Conservation (phyloP, 352 stramenopile species). For the Lagenidium giganteum region DNA sequence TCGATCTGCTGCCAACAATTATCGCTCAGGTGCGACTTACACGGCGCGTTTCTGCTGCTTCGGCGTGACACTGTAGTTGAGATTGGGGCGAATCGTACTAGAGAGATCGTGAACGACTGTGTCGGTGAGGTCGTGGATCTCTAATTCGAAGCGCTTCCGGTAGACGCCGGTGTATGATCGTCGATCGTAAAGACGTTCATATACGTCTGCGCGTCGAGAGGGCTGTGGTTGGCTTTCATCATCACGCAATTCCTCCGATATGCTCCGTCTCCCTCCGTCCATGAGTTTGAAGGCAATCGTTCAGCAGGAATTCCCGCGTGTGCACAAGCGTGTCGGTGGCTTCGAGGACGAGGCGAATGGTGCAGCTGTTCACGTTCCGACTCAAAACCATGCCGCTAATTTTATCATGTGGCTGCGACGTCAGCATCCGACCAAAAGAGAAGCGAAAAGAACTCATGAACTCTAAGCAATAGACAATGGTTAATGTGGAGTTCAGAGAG, state of each 20-base stretch:
- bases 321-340: no score
- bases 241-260: background rate
- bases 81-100: conserved; percentile 9
- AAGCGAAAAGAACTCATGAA: no score
- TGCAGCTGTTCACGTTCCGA: no score
- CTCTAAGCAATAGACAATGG: no score
- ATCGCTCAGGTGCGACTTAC: conserved; percentile 8
- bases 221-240: background rate
- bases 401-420: no score
- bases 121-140: conserved; percentile 18
- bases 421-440: no score
- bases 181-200: conserved; percentile 14
- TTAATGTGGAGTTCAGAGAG: no score
- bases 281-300: background rate
- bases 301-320: no score
- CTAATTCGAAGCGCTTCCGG: conserved; percentile 18
- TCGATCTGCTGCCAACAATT: background rate
- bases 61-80: conserved; percentile 16
- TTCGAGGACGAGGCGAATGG: no score
- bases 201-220: conserved; percentile 8
- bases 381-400: no score
- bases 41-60: no score
- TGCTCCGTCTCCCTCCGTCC: background rate
- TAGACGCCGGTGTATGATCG: conserved; percentile 20
- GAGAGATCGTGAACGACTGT: conserved; percentile 17